Evolutionary conservation across 257 asterid genomes (phyloP).

Genomic region (Penstemon davidsonii): DNA sequence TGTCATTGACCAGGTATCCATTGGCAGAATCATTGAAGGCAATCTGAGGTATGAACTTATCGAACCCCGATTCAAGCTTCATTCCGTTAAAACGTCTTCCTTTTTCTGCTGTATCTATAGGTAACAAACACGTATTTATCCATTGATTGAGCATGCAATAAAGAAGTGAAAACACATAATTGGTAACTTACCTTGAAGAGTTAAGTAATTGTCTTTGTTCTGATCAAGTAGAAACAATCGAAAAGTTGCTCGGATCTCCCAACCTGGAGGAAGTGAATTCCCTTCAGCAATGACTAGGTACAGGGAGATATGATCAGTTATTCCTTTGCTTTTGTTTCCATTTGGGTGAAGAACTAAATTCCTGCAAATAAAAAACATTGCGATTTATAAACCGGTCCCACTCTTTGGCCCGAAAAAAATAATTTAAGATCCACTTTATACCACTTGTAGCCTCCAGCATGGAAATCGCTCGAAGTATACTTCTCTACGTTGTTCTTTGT

Average conservation of each 20-base stretch:
- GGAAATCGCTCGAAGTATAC: conserved; percentile 43
- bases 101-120: conserved; percentile 33
- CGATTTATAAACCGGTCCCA: neutral
- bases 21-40: conserved; percentile 46
- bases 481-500: conserved; percentile 45
- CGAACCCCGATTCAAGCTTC: conserved; percentile 66
- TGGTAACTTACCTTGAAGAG: conserved; percentile 44
- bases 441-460: conserved; percentile 82
- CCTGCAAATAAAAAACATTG: conserved; percentile 38
- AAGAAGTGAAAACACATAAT: neutral
- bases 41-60: conserved; percentile 48
- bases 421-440: conserved; percentile 17
- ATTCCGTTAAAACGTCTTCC: conserved; percentile 54
- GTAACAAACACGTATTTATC: neutral
- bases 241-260: conserved; percentile 57
- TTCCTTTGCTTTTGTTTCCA: conserved; percentile 64
- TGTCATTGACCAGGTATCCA: conserved; percentile 58
- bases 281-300: conserved; percentile 47
- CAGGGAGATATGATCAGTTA: conserved; percentile 51
- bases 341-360: conserved; percentile 59
- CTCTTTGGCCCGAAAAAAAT: neutral
- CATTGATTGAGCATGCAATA: neutral
- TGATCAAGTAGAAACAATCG: conserved; percentile 64
- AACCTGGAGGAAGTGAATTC: conserved; percentile 37
- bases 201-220: conserved; percentile 51